Evolutionary conservation across 2,329 filamentous ascomycete genomes (phyloP).

Genomic region (Neurospora crassa): DNA sequence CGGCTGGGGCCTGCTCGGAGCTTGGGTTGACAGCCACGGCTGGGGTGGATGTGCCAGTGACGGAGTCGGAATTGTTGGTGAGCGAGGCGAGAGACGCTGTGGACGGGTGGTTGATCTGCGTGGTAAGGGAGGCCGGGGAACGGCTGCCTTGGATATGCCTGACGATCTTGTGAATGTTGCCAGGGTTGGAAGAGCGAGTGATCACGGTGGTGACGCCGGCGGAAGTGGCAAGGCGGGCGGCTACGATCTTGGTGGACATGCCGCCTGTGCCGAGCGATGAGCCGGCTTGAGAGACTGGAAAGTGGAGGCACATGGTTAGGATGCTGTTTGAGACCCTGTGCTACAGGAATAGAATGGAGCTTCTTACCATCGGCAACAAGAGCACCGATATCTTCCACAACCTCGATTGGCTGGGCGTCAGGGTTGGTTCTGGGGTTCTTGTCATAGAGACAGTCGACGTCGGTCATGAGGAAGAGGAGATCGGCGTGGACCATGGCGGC

Average conservation of each 20-base stretch:
- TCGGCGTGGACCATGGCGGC: conserved; percentile 96
- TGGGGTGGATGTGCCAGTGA: conserved; percentile 26
- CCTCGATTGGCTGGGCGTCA: conserved; percentile 81
- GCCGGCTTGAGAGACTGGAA: conserved; percentile 74
- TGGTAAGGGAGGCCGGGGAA: conserved; percentile 23
- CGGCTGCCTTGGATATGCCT: conserved; percentile 62
- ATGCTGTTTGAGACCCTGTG: neutral
- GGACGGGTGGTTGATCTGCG: conserved; percentile 16
- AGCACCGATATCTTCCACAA: conserved; percentile 78
- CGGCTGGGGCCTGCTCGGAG: conserved; percentile 18
- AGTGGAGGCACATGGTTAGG: neutral
- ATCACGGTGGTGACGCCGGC: conserved; percentile 95
- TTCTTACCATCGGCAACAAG: conserved; percentile 67
- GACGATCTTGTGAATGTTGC: conserved; percentile 83
- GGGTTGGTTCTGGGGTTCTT: conserved; percentile 83
- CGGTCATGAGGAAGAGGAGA: conserved; percentile 96
- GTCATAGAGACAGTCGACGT: conserved; percentile 95
- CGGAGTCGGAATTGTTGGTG: conserved; percentile 29
- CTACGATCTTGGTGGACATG: conserved; percentile 96
- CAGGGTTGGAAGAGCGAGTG: conserved; percentile 84
- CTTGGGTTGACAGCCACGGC: conserved; percentile 22
- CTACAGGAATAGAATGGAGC: neutral
- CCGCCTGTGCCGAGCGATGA: conserved; percentile 87
- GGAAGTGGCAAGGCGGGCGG: conserved; percentile 82
- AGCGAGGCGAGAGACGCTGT: conserved; percentile 22